Evolutionary conservation across 805 yeast species (phyloP).

Genomic region (Cyberlindnera maclurae): DNA sequence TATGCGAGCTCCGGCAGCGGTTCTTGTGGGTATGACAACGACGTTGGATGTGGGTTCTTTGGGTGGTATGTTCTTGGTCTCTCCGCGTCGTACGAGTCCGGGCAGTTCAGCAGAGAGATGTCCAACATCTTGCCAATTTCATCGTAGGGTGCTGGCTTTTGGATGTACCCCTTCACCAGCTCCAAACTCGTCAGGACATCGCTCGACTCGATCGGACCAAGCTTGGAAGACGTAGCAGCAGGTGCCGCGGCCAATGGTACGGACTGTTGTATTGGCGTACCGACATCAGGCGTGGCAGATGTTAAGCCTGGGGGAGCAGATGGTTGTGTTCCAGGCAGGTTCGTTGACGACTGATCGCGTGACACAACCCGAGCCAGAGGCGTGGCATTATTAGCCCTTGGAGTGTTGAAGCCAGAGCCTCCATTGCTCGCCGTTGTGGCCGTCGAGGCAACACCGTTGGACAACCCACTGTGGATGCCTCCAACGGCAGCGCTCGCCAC

Average conservation of each 20-base stretch:
- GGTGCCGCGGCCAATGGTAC: background rate
- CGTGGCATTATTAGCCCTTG: constrained; percentile 15
- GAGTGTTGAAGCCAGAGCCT: constrained; percentile 13
- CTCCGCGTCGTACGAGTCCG: constrained; percentile 90
- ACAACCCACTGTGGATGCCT: too few species aligned
- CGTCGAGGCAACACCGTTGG: constrained; percentile 9
- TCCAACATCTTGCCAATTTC: constrained; percentile 57
- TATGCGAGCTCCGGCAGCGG: constrained; percentile 50
- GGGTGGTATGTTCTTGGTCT: constrained; percentile 67
- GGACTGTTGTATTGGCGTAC: background rate
- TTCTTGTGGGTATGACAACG: constrained; percentile 84
- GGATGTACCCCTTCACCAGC: constrained; percentile 33
- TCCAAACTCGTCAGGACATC: constrained; percentile 24
- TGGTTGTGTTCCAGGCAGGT: constrained; percentile 4
- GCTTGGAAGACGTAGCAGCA: too few species aligned
- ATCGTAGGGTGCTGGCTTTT: constrained; percentile 46
- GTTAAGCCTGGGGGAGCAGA: background rate
- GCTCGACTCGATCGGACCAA: background rate
- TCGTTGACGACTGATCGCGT: constrained; percentile 4
- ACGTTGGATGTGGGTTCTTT: constrained; percentile 79
- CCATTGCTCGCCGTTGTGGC: background rate
- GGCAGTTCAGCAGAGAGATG: constrained; percentile 78
- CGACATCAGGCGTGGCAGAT: background rate
- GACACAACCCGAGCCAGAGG: constrained; percentile 7
- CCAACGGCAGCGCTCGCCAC: constrained; percentile 23